Evolutionary conservation across 768 basidiomycete genomes (phyloP).

Genomic region (Tubosaeta sp.): DNA sequence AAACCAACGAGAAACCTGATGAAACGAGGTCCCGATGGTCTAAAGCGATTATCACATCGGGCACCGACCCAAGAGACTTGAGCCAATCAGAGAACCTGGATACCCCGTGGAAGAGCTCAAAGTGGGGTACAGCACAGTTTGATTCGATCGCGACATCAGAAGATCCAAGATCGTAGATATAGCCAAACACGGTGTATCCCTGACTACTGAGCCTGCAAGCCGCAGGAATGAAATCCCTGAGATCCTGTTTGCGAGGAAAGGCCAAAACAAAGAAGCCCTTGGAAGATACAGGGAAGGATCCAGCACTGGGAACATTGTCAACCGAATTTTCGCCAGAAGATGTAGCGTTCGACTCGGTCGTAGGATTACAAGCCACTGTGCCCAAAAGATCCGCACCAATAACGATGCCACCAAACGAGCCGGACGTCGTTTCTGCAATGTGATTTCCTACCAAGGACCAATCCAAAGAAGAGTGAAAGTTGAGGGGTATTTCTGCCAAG

Average conservation of each 20-base stretch:
- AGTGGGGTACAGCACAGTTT: constrained; percentile 18
- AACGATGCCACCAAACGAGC: constrained; percentile 38
- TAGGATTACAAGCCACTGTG: not conserved
- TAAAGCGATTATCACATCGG: constrained; percentile 35
- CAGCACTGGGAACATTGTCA: not conserved
- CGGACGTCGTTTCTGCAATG: constrained; percentile 28
- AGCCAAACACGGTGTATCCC: constrained; percentile 29
- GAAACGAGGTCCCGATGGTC: constrained; percentile 28
- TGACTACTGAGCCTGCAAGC: constrained; percentile 33
- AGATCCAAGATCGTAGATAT: constrained; percentile 26
- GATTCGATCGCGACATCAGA: constrained; percentile 7
- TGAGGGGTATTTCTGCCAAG: constrained; percentile 18
- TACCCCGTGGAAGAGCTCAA: constrained; percentile 8
- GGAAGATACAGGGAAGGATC: constrained; percentile 1
- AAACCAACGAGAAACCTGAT: constrained; percentile 15
- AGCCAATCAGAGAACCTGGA: constrained; percentile 31
- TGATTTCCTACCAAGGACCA: constrained; percentile 20
- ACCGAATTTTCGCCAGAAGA: not conserved
- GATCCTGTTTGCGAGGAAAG: constrained; percentile 33
- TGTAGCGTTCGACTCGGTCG: not conserved
- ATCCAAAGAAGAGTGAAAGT: constrained; percentile 16
- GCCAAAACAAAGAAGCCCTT: constrained; percentile 32
- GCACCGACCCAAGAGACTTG: constrained; percentile 17
- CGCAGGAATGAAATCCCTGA: constrained; percentile 31
- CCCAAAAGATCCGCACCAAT: constrained; percentile 12